A percentile compares a stretch with the other conserved stretches of the same genome.
Conservation (phyloP, 1,284 basidiomycete genomes). For the Cystodermella granulosa region DNA sequence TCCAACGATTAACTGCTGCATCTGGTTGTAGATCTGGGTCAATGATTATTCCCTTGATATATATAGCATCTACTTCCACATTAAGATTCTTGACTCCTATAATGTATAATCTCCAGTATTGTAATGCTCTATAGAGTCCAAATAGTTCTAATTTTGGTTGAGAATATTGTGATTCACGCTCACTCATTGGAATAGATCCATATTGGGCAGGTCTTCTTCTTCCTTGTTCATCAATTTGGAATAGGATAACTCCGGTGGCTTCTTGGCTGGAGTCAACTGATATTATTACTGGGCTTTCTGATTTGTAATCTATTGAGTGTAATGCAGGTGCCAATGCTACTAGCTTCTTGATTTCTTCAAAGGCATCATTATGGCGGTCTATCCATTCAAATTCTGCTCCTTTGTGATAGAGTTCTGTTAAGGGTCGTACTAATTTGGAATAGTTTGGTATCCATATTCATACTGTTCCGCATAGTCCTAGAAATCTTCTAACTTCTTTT, state of each 20-base stretch:
- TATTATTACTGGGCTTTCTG: slow-evolving; percentile 21
- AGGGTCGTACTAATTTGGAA: slow-evolving; percentile 18
- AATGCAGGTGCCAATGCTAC: slow-evolving; percentile 25
- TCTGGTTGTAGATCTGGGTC: slow-evolving; percentile 37
- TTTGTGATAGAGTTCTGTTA: slow-evolving; percentile 24
- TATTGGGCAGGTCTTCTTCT: slow-evolving; percentile 19
- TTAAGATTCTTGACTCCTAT: slow-evolving; percentile 24
- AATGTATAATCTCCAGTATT: slow-evolving; percentile 19
- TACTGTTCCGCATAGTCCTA: slow-evolving; percentile 22
- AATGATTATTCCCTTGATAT: slow-evolving; percentile 39
- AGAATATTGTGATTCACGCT: slow-evolving; percentile 29
- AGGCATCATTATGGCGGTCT: slow-evolving; percentile 14
- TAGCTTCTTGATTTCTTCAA: slow-evolving; percentile 26
- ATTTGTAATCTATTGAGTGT: slow-evolving; percentile 28
- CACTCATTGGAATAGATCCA: slow-evolving; percentile 28
- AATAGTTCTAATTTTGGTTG: slow-evolving; percentile 37
- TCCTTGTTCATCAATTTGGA: slow-evolving; percentile 27
- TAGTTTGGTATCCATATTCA: slow-evolving; percentile 25
- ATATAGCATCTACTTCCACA: slow-evolving; percentile 37
- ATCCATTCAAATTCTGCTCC: slow-evolving; percentile 25
- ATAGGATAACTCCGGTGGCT: slow-evolving; percentile 32
- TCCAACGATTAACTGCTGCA: slow-evolving; percentile 41
- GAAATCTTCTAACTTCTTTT: slow-evolving; percentile 16
- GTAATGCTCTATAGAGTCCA: slow-evolving; percentile 28
- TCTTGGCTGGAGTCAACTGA: slow-evolving; percentile 32